Base-by-base conservation (phyloP, 192 early-diverging fungal genomes). In the Allomyces javanicus region DNA sequence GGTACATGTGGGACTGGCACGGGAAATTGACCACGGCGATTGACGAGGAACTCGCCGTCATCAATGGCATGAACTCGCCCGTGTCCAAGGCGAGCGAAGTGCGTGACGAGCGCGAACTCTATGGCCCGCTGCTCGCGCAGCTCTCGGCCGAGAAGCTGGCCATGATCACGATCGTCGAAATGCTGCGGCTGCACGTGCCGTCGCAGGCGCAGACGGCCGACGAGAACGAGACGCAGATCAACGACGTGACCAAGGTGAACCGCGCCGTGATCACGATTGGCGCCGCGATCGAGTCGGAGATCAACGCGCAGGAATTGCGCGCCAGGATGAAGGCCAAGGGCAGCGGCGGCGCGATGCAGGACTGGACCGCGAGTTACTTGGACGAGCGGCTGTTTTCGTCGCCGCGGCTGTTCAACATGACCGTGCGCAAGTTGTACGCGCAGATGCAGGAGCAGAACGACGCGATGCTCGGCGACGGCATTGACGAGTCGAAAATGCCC, bases 371-470 rank as follows among this genome's bases (percentile, higher is more conserved):
- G 17, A 40, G 7, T 40, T 58, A 58, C 50, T n/a, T 58, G 17
- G 50, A 58, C 50, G 50, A 58, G 50, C 50, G 50, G 65, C 74
- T 95, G 11, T 87, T 85, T 64, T 74, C 83, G 14, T 85, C 79
- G 44, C 91, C 90, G 5, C 84, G 82, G 67, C 77, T 95, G 63
- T 90, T 93, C 71, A 85, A 90, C 66, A 85, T 86, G 80, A 79
- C 87, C 0, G 72, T 95, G 44, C 82, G 92, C 9, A 79, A 84
- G 44, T n/a, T 58, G 17, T 58, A 58, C 21, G 83, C 82, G 9
- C 75, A 87, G 68, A 76, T 78, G 40, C 77, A 86, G 66, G 69
- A 86, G 27, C 76, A 81, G 9, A 66, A 74, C 43, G 74, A 80
- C 33, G 76, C 82, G 67, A 63, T 71, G 63, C 70, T 67, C 24